Percentiles rank a stretch among this genome's conserved stretches.
These are phyloP conservation scores for Pterocarpus macrocarpus DNA, from an alignment of 306 rosid genomes.

Conservation along the genomic window DNA sequence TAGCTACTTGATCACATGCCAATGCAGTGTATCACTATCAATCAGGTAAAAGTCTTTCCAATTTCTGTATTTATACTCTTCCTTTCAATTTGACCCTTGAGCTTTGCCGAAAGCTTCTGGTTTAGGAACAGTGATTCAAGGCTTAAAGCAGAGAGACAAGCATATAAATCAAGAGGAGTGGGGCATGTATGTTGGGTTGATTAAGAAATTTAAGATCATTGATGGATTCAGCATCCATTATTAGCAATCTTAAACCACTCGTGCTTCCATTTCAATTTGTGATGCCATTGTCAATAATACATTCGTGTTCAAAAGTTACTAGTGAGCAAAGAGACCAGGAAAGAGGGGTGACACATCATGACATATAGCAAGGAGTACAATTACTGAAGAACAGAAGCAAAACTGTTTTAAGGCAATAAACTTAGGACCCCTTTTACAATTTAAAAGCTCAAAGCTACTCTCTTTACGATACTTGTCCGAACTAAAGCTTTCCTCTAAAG, in stretches of 20 bases:
- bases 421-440: constrained; percentile 28
- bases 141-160: constrained; percentile 48
- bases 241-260: constrained; percentile 35
- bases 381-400: constrained; percentile 35
- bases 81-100: constrained; percentile 46
- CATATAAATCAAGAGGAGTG: constrained; percentile 43
- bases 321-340: constrained; percentile 27
- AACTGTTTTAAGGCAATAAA: constrained; percentile 45
- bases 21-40: background rate
- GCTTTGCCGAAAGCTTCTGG: constrained; percentile 42
- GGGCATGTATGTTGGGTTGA: constrained; percentile 50
- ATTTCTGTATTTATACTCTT: constrained; percentile 35
- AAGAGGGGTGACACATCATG: constrained; percentile 12
- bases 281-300: background rate
- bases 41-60: constrained; percentile 26
- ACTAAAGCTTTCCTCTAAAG: constrained; percentile 42
- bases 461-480: constrained; percentile 14
- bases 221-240: constrained; percentile 43
- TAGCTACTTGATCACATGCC: constrained; percentile 45
- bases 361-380: constrained; percentile 44
- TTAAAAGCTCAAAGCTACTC: constrained; percentile 28
- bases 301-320: background rate
- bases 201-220: constrained; percentile 33
- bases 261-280: constrained; percentile 11
- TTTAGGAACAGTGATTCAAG: constrained; percentile 42